Conservation (phyloP, 2,329 filamentous ascomycete species). For the Akanthomyces dipterigenus region DNA sequence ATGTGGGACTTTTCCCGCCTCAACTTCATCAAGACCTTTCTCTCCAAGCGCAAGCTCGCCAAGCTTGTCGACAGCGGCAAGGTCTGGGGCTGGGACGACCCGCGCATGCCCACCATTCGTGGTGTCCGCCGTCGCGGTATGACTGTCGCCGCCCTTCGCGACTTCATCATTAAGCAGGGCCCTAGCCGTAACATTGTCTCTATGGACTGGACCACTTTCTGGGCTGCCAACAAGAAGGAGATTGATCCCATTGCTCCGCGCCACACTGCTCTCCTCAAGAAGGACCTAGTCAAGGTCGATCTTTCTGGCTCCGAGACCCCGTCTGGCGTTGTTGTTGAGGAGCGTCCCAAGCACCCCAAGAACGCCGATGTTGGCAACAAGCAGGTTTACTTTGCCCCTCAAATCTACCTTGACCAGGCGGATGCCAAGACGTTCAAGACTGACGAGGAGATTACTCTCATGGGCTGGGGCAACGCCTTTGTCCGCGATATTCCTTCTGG, state of each 20-base stretch:
- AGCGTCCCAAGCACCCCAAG: constrained; percentile 85
- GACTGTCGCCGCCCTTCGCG: constrained; percentile 70
- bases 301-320: constrained; percentile 63
- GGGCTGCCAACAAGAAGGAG: constrained; percentile 71
- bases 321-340: constrained; percentile 55
- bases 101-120: constrained; percentile 77
- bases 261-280: constrained; percentile 65
- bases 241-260: constrained; percentile 71
- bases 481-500: constrained; percentile 58
- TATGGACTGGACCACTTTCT: constrained; percentile 75
- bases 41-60: constrained; percentile 81
- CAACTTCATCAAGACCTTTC: constrained; percentile 76
- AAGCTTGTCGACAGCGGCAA: constrained; percentile 71
- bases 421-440: constrained; percentile 76
- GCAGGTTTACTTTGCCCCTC: constrained; percentile 71
- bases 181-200: constrained; percentile 77
- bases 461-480: constrained; percentile 92
- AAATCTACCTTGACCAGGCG: constrained; percentile 76
- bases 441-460: constrained; percentile 88
- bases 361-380: constrained; percentile 79
- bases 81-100: constrained; percentile 82
- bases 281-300: constrained; percentile 63
- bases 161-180: constrained; percentile 80
- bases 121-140: constrained; percentile 73
- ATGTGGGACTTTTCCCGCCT: constrained; percentile 82